Evolutionary conservation across 106 monocot genomes (phyloP).

Genomic region (Apostasia ramifera): DNA sequence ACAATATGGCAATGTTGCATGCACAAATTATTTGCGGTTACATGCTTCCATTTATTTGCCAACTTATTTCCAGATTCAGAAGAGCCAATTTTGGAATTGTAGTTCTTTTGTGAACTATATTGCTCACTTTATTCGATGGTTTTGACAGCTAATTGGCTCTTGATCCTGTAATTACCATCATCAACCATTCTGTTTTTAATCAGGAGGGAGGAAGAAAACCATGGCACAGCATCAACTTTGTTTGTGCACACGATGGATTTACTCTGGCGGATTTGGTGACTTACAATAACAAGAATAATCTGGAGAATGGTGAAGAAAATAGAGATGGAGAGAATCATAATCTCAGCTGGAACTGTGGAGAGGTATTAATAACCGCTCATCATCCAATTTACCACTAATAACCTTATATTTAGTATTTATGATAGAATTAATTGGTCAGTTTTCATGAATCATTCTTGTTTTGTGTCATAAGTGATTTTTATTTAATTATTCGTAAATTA

Average conservation of each 20-base stretch:
- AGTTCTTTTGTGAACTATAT: neutral
- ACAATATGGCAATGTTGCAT: no score
- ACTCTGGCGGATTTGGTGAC: conserved; percentile 87
- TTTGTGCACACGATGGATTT: conserved; percentile 96
- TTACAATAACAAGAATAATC: conserved; percentile 83
- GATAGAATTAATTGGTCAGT: no score
- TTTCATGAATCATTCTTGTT: no score
- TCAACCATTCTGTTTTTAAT: conserved; percentile 7
- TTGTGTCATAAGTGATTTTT: no score
- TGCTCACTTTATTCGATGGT: neutral
- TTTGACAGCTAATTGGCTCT: no score
- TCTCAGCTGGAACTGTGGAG: conserved; percentile 94
- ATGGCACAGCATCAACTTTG: conserved; percentile 88
- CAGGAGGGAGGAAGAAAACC: conserved; percentile 88
- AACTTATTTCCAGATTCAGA: no score
- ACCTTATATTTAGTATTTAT: neutral
- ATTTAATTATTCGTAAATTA: no score
- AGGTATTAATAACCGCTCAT: conserved; percentile 30
- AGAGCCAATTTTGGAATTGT: no score
- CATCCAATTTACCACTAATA: neutral
- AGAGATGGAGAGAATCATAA: conserved; percentile 96
- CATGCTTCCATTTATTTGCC: no score
- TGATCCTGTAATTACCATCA: no score
- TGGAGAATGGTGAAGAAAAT: conserved; percentile 82
- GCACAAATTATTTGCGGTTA: no score